Evolutionary conservation across 495 filamentous ascomycete genomes (phyloP).

Genomic region (Neurospora africana): DNA sequence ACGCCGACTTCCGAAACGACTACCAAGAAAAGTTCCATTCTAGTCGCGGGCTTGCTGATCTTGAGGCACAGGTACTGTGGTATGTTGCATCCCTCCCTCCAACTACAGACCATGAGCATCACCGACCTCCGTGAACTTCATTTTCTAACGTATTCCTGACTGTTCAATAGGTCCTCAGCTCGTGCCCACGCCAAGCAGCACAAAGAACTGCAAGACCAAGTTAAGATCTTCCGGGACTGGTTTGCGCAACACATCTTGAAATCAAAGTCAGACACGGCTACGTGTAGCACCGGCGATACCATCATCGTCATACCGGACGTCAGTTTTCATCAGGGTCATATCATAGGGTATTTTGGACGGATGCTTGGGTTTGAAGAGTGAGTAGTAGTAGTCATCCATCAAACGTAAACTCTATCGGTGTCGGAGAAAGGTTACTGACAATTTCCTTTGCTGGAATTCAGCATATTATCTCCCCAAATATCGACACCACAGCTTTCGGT

Average conservation of each 20-base stretch:
- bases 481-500: background rate
- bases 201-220: background rate
- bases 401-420: background rate
- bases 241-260: slow-evolving; percentile 7
- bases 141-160: background rate
- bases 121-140: no score
- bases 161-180: slow-evolving; percentile 10
- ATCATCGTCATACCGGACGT: slow-evolving; percentile 12
- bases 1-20: background rate
- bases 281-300: background rate
- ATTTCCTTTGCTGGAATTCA: background rate
- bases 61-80: background rate
- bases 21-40: background rate
- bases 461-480: background rate
- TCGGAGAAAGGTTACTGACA: background rate
- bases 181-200: background rate
- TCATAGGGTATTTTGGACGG: background rate
- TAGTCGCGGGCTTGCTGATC: background rate
- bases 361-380: background rate
- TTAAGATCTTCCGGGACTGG: slow-evolving; percentile 9
- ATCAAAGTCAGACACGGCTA: background rate
- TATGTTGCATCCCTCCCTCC: background rate
- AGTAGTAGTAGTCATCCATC: background rate
- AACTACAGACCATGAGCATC: background rate
- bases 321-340: background rate